Conservation (phyloP, 2,329 filamentous ascomycete genomes). For the Clarireedia monteithiana region DNA sequence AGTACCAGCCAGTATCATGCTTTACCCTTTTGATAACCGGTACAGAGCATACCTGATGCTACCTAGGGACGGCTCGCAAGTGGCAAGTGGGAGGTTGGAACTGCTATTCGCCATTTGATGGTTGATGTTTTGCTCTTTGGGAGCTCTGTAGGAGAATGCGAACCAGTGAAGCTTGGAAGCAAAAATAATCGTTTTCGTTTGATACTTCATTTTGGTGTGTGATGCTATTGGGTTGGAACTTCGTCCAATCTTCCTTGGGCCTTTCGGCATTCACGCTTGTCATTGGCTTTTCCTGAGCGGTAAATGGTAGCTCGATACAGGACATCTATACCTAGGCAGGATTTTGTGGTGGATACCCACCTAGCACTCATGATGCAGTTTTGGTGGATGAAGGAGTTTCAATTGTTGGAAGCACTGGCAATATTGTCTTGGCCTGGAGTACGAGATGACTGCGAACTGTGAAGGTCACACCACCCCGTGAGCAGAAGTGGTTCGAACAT, state of each 20-base stretch:
- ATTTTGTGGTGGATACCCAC: too few species aligned
- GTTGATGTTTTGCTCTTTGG: neutral
- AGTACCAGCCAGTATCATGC: neutral
- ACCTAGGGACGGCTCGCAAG: constrained; percentile 3
- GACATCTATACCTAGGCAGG: too few species aligned
- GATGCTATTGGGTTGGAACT: neutral
- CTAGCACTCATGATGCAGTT: too few species aligned
- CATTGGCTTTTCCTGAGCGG: neutral
- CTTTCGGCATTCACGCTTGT: constrained; percentile 1
- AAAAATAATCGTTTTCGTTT: too few species aligned
- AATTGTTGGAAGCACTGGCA: neutral
- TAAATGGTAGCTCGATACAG: constrained; percentile 4
- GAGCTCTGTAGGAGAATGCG: too few species aligned
- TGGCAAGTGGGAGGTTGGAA: neutral
- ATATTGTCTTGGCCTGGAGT: neutral
- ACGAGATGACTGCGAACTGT: neutral
- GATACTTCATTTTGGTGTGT: too few species aligned
- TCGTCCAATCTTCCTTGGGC: constrained; percentile 2
- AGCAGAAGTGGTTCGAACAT: too few species aligned
- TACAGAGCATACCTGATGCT: neutral
- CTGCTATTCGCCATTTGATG: neutral
- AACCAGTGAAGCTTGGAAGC: too few species aligned
- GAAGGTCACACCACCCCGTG: too few species aligned
- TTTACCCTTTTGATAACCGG: constrained; percentile 7
- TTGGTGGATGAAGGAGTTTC: neutral